Conservation (phyloP, 2,329 filamentous ascomycete species). For the Coniochaeta prunicola region DNA sequence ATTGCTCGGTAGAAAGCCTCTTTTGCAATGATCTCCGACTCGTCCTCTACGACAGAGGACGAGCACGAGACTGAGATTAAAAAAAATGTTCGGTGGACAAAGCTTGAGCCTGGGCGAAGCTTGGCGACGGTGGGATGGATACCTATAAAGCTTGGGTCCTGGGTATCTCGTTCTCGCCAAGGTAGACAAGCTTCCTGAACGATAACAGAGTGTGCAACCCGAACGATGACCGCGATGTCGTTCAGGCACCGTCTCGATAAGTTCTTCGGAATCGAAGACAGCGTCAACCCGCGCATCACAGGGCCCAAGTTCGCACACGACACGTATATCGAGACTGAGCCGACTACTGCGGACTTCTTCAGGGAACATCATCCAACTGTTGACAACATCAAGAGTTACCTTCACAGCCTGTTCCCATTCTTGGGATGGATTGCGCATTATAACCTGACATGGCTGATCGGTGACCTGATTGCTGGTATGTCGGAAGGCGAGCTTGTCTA, state of each 20-base stretch:
- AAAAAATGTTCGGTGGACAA: neutral
- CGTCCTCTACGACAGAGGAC: neutral
- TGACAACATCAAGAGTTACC: conserved; percentile 40
- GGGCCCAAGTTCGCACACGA: conserved; percentile 20
- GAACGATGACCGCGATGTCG: neutral
- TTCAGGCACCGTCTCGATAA: neutral
- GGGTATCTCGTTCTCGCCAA: neutral
- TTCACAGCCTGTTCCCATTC: conserved; percentile 54
- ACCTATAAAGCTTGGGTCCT: neutral
- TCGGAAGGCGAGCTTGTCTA: neutral
- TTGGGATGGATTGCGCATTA: conserved; percentile 63
- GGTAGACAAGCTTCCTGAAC: neutral
- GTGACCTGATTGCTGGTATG: conserved; percentile 65
- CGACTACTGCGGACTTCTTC: conserved; percentile 57
- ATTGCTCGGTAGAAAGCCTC: neutral
- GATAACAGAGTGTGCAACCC: neutral
- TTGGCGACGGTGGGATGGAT: neutral
- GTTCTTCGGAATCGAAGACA: conserved; percentile 5
- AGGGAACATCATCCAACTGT: conserved; percentile 43
- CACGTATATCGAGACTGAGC: conserved; percentile 55
- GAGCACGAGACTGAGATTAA: neutral
- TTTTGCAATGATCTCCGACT: neutral
- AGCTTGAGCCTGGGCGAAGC: neutral
- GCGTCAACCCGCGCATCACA: conserved; percentile 2
- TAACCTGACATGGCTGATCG: conserved; percentile 64